These are phyloP conservation scores for Gossypium australe DNA, from an alignment of 345 rosid genomes.

Conservation along the genomic window DNA sequence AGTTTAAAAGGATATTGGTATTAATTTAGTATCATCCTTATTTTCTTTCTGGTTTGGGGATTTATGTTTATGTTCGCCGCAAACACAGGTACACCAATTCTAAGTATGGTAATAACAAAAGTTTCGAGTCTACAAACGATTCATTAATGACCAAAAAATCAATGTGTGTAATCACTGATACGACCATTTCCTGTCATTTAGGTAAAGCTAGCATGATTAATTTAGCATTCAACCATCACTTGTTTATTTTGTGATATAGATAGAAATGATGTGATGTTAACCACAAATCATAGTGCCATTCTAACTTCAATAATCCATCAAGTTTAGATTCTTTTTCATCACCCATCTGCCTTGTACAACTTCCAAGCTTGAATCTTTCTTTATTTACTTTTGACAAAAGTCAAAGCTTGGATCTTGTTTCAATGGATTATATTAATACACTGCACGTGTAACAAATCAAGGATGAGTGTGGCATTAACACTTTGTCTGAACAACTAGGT, in stretches of 20 bases:
- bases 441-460: neutral
- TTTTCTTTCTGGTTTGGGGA: neutral
- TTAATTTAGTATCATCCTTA: neutral
- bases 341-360: neutral
- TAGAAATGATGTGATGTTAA: no score
- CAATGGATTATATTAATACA: neutral
- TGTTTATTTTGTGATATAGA: no score
- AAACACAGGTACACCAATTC: slow-evolving; percentile 20
- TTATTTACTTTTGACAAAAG: neutral
- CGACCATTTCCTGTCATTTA: neutral
- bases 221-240: neutral
- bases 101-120: neutral
- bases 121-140: neutral
- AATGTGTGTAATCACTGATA: neutral
- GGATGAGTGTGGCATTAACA: neutral
- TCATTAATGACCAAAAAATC: neutral
- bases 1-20: neutral
- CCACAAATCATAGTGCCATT: slow-evolving; percentile 42
- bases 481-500: neutral
- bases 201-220: neutral
- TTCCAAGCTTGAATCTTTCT: neutral
- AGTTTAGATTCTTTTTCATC: neutral
- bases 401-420: neutral
- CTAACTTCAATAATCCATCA: slow-evolving; percentile 2
- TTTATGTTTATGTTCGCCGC: neutral